These are phyloP conservation scores for Cercophora samala DNA, from an alignment of 495 filamentous ascomycete genomes.

Conservation along the genomic window DNA sequence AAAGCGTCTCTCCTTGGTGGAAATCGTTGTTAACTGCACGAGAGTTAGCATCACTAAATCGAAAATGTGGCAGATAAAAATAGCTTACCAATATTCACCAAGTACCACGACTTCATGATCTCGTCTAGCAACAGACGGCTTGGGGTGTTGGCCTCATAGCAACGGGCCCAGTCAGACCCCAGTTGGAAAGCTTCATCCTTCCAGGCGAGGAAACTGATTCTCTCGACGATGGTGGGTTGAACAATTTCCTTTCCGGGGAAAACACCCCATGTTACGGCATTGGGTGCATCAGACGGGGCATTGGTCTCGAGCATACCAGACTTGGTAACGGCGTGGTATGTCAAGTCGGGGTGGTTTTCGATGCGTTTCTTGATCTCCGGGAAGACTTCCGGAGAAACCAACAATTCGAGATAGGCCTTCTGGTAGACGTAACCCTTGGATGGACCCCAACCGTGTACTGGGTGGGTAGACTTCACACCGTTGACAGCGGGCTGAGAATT, in stretches of 20 bases:
- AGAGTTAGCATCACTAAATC: constrained; percentile 14
- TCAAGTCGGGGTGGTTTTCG: constrained; percentile 72
- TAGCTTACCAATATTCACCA: constrained; percentile 87
- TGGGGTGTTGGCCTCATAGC: constrained; percentile 73
- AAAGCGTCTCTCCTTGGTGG: constrained; percentile 71
- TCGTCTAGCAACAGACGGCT: constrained; percentile 76
- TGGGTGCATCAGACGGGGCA: constrained; percentile 76
- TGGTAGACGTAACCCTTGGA: constrained; percentile 96
- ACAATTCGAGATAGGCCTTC: constrained; percentile 92
- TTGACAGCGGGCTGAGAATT: constrained; percentile 97
- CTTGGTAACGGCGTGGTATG: constrained; percentile 88
- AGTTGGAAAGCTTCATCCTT: constrained; percentile 96
- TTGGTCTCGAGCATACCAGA: constrained; percentile 81
- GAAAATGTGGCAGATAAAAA: neutral
- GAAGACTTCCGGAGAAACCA: constrained; percentile 76
- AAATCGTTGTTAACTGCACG: constrained; percentile 90
- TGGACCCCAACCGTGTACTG: constrained; percentile 91
- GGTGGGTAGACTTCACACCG: constrained; percentile 83
- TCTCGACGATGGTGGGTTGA: constrained; percentile 98
- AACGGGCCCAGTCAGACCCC: constrained; percentile 90
- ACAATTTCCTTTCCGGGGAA: constrained; percentile 99
- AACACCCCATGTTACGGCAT: constrained; percentile 98
- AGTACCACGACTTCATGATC: constrained; percentile 85
- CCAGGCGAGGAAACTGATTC: constrained; percentile 96
- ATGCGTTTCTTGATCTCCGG: constrained; percentile 77